phyloP scores from a whole-genome alignment of 306 rosid species.

The Sophora flavescens region DNA sequence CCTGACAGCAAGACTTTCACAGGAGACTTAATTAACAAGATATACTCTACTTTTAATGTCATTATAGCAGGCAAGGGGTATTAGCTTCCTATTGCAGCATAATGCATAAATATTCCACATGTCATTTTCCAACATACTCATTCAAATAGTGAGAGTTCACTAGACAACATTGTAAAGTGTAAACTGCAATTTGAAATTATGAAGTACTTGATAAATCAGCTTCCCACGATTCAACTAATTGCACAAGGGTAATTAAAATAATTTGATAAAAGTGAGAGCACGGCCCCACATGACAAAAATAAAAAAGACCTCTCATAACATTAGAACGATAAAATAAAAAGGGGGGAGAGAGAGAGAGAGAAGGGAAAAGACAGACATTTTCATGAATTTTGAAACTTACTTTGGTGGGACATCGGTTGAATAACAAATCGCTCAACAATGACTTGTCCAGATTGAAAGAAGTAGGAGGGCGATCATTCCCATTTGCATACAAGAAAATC shows the following conservation, averaged over 20 bases:
- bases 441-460: conserved; percentile 82
- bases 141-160: background rate
- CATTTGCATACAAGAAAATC: conserved; percentile 82
- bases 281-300: background rate
- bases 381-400: conserved; percentile 48
- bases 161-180: background rate
- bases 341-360: too few species aligned
- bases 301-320: background rate
- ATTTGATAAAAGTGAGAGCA: background rate
- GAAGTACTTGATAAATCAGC: conserved; percentile 12
- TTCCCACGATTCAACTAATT: conserved; percentile 11
- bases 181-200: background rate
- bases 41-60: background rate
- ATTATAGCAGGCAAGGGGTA: background rate
- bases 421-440: conserved; percentile 77
- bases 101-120: background rate
- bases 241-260: conserved; percentile 7
- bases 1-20: background rate
- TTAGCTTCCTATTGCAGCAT: background rate
- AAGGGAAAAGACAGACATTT: too few species aligned
- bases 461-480: conserved; percentile 84
- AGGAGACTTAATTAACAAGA: background rate
- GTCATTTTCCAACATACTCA: background rate
- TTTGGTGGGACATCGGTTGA: conserved; percentile 92
- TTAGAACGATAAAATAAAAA: background rate